Conservation (phyloP, 2,329 filamentous ascomycete species). For the Xylariaceae sp. region DNA sequence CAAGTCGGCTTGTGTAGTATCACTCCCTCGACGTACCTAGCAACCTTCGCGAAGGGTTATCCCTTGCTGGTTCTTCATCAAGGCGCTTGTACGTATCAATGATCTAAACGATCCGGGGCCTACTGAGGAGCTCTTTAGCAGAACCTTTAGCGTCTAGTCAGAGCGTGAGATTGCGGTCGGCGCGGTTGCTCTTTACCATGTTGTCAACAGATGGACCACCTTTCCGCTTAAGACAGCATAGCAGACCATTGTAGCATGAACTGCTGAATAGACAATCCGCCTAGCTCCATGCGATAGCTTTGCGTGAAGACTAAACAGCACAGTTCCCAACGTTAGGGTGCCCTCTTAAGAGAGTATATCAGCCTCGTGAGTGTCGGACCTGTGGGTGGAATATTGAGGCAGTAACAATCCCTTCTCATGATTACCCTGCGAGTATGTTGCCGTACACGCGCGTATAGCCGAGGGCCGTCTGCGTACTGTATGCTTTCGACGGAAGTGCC, state of each 20-base stretch:
- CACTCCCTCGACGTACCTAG: constrained; percentile 37
- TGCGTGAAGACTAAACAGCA: constrained; percentile 54
- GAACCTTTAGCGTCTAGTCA: constrained; percentile 57
- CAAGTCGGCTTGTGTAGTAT: background rate
- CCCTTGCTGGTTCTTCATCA: constrained; percentile 55
- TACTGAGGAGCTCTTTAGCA: constrained; percentile 55
- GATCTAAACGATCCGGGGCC: constrained; percentile 55
- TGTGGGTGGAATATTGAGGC: constrained; percentile 59
- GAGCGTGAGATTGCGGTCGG: constrained; percentile 50
- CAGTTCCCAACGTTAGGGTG: constrained; percentile 52
- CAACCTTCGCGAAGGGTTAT: constrained; percentile 56
- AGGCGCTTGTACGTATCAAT: constrained; percentile 54
- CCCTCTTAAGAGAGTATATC: constrained; percentile 44
- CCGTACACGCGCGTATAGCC: constrained; percentile 55
- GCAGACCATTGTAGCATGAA: constrained; percentile 51
- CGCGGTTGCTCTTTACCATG: constrained; percentile 44
- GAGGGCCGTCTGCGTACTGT: constrained; percentile 52
- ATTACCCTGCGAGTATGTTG: constrained; percentile 52
- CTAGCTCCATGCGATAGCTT: constrained; percentile 58
- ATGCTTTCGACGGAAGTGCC: constrained; percentile 54
- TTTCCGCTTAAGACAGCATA: constrained; percentile 36
- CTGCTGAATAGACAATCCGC: constrained; percentile 55
- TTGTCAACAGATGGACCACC: background rate
- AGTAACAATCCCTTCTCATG: constrained; percentile 53
- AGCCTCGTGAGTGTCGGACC: constrained; percentile 54